Evolutionary conservation across 208 protist genomes (phyloP), one percentile per base, ranked within the genome.

Genomic region (Acanthamoeba culbertsoni): DNA sequence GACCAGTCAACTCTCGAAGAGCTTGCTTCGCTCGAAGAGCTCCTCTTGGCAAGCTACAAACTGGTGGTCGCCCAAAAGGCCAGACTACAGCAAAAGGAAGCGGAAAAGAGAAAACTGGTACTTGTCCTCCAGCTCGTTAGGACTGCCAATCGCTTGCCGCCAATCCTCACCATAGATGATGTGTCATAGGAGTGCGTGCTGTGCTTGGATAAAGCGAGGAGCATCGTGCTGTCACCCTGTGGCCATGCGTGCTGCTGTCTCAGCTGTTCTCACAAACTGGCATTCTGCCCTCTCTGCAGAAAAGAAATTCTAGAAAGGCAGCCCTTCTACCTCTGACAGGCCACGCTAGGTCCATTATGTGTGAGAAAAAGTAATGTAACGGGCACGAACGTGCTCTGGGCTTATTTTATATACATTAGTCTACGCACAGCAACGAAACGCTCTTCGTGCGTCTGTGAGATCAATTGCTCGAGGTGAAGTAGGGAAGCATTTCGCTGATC

Each of bases 401-500:
- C n/a, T n/a, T n/a, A n/a, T n/a, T n/a, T n/a, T n/a, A n/a, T n/a
- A n/a, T n/a, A n/a, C n/a, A n/a, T n/a, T n/a, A n/a, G n/a, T n/a
- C n/a, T n/a, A n/a, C n/a, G n/a, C n/a, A n/a, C n/a, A n/a, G n/a
- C n/a, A n/a, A n/a, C n/a, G n/a, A n/a, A n/a, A n/a, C n/a, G n/a
- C n/a, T n/a, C n/a, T n/a, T n/a, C n/a, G n/a, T n/a, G n/a, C n/a
- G n/a, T n/a, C n/a, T n/a, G n/a, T n/a, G n/a, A n/a, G n/a, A 68
- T 26, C 59, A 40, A 12, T 28, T 28, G 55, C 26, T 8, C 18
- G 68, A 79, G 68, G 33, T 35, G 33, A 79, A 79, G 37, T 16
- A 79, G 68, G 68, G 68, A 26, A 79, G 20, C 68, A 79, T 79
- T 37, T 79, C 68, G 40, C 33, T 89, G 53, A 63, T 89, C 45